phyloP scores from a whole-genome alignment of 2,329 filamentous ascomycete genomes.

The Penicillium sp. region DNA sequence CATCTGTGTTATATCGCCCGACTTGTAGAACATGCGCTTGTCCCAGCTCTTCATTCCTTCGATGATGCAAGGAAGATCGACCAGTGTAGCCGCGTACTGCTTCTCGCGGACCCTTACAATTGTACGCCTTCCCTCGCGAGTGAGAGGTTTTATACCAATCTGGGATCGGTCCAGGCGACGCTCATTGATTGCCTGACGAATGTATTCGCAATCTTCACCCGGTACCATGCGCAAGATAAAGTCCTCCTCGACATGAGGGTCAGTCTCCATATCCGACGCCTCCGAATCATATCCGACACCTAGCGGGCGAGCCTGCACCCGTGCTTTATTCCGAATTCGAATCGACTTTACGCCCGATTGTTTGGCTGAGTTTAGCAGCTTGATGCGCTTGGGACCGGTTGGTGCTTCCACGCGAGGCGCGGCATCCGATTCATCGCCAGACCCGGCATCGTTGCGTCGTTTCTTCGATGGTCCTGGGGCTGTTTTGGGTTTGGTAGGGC shows the following conservation, averaged over 20 bases:
- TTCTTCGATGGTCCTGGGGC: conserved; percentile 29
- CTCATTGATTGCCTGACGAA: conserved; percentile 71
- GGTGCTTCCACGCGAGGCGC: conserved; percentile 4
- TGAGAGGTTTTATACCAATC: conserved; percentile 73
- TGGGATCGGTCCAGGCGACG: conserved; percentile 77
- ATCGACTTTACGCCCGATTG: conserved; percentile 43
- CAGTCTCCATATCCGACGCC: conserved; percentile 80
- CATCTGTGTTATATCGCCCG: conserved; percentile 86
- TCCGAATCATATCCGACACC: conserved; percentile 97
- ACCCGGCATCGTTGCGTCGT: conserved; percentile 30
- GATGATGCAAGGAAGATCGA: conserved; percentile 81
- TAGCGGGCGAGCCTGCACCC: conserved; percentile 62
- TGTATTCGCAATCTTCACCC: conserved; percentile 78
- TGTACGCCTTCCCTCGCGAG: conserved; percentile 65
- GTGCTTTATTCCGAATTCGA: conserved; percentile 64
- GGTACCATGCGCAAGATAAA: conserved; percentile 86
- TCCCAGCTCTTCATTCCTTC: conserved; percentile 95
- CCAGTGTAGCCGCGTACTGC: conserved; percentile 71
- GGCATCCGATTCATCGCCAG: conserved; percentile 22
- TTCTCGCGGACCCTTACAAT: conserved; percentile 66
- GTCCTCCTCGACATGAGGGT: conserved; percentile 85
- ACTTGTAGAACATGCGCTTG: conserved; percentile 81
- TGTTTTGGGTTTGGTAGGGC: conserved; percentile 18
- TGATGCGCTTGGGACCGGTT: conserved; percentile 35
- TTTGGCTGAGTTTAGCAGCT: conserved; percentile 35